These are phyloP conservation scores for Colletotrichum destructivum DNA, from an alignment of 2,329 filamentous ascomycete genomes.

Conservation along the genomic window DNA sequence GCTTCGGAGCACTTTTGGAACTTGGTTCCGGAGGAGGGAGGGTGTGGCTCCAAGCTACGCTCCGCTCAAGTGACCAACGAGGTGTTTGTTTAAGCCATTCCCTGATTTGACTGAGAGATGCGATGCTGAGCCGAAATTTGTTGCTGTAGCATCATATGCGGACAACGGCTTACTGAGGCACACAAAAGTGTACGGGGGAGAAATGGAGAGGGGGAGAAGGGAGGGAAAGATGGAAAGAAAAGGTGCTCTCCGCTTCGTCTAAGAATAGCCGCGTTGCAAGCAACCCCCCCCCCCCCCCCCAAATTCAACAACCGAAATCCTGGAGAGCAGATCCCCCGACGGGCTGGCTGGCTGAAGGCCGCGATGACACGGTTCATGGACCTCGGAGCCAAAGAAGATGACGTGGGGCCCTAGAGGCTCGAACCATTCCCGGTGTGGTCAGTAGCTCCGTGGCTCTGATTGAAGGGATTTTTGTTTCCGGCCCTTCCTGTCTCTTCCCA, in stretches of 20 bases:
- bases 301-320: slow-evolving; percentile 40
- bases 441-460: slow-evolving; percentile 38
- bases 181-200: not conserved
- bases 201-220: not conserved
- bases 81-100: slow-evolving; percentile 26
- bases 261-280: slow-evolving; percentile 40
- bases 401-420: slow-evolving; percentile 24
- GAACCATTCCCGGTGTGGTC: slow-evolving; percentile 31
- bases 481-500: slow-evolving; percentile 27
- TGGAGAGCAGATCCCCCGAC: slow-evolving; percentile 41
- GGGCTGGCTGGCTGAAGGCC: slow-evolving; percentile 26
- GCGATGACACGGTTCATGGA: slow-evolving; percentile 38
- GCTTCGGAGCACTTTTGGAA: not conserved
- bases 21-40: not conserved
- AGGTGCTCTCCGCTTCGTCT: slow-evolving; percentile 29
- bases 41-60: not conserved
- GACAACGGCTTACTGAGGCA: slow-evolving; percentile 24
- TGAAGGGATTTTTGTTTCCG: slow-evolving; percentile 44
- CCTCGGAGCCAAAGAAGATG: slow-evolving; percentile 34
- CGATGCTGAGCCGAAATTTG: slow-evolving; percentile 23
- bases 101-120: slow-evolving; percentile 9
- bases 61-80: slow-evolving; percentile 6
- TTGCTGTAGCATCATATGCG: slow-evolving; percentile 37
- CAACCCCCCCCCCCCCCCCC: slow-evolving; percentile 28
- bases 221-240: not conserved